A percentile compares a stretch with the other conserved stretches of the same genome.
These are phyloP conservation scores for Marasmius fiardii DNA, from an alignment of 1,284 basidiomycete species.

Conservation along the genomic window DNA sequence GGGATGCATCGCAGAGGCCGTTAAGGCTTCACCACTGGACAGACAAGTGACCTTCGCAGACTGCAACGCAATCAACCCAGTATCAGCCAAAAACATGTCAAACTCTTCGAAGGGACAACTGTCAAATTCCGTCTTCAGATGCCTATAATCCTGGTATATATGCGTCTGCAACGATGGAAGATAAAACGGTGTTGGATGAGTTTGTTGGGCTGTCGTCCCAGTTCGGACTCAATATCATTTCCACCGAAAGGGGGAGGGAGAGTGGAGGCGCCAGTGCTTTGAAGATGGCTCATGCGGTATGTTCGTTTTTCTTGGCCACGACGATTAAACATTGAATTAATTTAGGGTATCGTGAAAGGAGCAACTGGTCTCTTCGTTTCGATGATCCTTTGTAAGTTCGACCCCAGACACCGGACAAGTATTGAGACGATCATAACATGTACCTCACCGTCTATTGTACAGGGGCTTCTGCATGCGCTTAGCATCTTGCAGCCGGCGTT, in stretches of 20 bases:
- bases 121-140: conserved; percentile 41
- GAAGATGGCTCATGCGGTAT: conserved; percentile 51
- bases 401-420: too few relatives aligned
- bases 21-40: conserved; percentile 7
- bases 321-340: not conserved
- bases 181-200: conserved; percentile 29
- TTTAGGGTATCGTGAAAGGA: conserved; percentile 44
- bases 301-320: conserved; percentile 13
- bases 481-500: conserved; percentile 20
- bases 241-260: conserved; percentile 38
- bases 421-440: too few relatives aligned
- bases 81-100: conserved; percentile 39
- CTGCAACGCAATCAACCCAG: conserved; percentile 46
- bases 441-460: conserved; percentile 22
- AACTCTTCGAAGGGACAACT: conserved; percentile 32
- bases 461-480: conserved; percentile 22
- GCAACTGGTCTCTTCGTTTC: conserved; percentile 38
- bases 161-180: conserved; percentile 32
- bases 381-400: conserved; percentile 42
- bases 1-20: conserved; percentile 17
- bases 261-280: conserved; percentile 49
- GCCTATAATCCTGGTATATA: conserved; percentile 45
- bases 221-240: conserved; percentile 37
- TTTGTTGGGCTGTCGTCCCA: conserved; percentile 30
- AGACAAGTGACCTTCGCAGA: conserved; percentile 34